These are phyloP conservation scores for Neotropicomus parvogracilis DNA, from an alignment of 1,284 basidiomycete genomes.

Conservation along the genomic window DNA sequence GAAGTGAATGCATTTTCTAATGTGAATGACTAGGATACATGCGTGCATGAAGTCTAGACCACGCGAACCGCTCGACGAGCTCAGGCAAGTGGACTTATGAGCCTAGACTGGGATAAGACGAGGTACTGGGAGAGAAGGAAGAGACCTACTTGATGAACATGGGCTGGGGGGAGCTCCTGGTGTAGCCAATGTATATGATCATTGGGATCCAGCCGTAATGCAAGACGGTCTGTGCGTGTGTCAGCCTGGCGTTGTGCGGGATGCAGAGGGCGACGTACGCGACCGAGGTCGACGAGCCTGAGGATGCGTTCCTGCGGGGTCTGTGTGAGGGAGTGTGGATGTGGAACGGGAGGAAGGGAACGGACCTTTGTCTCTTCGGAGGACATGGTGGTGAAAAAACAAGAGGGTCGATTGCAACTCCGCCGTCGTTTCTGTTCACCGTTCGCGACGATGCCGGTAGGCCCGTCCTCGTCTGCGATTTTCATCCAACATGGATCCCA, in stretches of 20 bases:
- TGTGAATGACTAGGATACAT: conserved; percentile 26
- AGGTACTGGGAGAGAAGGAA: neutral
- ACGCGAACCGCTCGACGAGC: conserved; percentile 1
- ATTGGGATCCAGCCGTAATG: conserved; percentile 93
- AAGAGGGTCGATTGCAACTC: conserved; percentile 31
- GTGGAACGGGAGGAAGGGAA: neutral
- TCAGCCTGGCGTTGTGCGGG: neutral
- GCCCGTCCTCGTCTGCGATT: conserved; percentile 63
- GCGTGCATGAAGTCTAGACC: conserved; percentile 11
- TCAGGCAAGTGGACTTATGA: conserved; percentile 87
- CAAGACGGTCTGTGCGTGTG: conserved; percentile 62
- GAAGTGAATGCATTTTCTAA: conserved; percentile 12
- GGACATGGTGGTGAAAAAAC: conserved; percentile 52
- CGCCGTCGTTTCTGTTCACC: conserved; percentile 17
- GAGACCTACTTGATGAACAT: conserved; percentile 85
- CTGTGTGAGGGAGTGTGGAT: neutral
- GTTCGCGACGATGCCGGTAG: conserved; percentile 58
- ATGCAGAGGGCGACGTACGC: conserved; percentile 49
- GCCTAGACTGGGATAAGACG: conserved; percentile 45
- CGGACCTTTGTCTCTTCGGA: conserved; percentile 84
- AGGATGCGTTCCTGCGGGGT: conserved; percentile 67
- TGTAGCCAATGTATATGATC: conserved; percentile 91
- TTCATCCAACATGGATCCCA: conserved; percentile 50
- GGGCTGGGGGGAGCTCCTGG: conserved; percentile 85
- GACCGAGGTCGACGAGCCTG: conserved; percentile 73